These are phyloP conservation scores for Lithospermum erythrorhizon DNA, from an alignment of 257 asterid species.

Conservation along the genomic window DNA sequence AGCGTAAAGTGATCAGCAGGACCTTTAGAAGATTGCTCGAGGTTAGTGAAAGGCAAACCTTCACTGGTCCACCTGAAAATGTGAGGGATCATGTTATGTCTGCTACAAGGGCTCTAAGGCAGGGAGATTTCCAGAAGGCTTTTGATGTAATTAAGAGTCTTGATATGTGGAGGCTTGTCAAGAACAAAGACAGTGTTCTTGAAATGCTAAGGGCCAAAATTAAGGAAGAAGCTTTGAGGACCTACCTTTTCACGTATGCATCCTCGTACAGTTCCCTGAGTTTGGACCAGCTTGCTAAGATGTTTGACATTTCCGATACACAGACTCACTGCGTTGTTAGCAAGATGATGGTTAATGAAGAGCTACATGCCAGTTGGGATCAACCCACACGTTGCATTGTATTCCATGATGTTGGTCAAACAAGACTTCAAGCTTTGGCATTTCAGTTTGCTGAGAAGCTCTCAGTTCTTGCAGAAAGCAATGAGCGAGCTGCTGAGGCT, in stretches of 20 bases:
- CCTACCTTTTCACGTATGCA: constrained; percentile 75
- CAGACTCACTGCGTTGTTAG: constrained; percentile 64
- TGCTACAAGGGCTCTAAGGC: constrained; percentile 73
- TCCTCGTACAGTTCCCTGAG: constrained; percentile 63
- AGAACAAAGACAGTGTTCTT: constrained; percentile 52
- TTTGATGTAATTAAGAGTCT: constrained; percentile 56
- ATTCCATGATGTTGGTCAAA: constrained; percentile 71
- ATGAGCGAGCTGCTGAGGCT: constrained; percentile 72
- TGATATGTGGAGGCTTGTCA: constrained; percentile 76
- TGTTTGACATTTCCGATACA: constrained; percentile 63
- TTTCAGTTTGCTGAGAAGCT: constrained; percentile 78
- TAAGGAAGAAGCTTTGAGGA: constrained; percentile 87
- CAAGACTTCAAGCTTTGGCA: constrained; percentile 70
- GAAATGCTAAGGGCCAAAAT: constrained; percentile 72
- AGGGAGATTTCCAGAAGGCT: constrained; percentile 74
- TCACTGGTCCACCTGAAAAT: constrained; percentile 90
- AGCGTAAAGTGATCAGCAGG: constrained; percentile 76
- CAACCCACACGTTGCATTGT: constrained; percentile 80
- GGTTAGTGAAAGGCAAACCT: constrained; percentile 76
- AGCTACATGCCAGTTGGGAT: constrained; percentile 93
- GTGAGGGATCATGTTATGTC: constrained; percentile 98
- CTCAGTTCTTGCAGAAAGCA: constrained; percentile 60
- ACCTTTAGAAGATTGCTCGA: constrained; percentile 71
- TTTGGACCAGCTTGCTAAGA: constrained; percentile 65
- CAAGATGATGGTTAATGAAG: constrained; percentile 84